A percentile compares a stretch with the other conserved stretches of the same genome.
These are phyloP conservation scores for Herpetospermum pedunculosum DNA, from an alignment of 306 rosid species.

Conservation along the genomic window DNA sequence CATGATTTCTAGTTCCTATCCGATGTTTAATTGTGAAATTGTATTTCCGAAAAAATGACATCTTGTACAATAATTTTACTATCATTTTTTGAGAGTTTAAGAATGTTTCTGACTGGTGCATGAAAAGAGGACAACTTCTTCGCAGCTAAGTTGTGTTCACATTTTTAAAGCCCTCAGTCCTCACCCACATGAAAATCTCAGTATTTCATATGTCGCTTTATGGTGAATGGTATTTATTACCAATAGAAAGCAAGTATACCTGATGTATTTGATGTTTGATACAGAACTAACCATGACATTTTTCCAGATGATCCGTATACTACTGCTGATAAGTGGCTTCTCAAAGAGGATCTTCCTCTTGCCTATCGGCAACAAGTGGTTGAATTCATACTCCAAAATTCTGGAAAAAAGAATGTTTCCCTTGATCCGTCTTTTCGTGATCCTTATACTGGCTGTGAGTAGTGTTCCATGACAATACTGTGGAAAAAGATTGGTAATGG, in stretches of 20 bases:
- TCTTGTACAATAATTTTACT: not conserved
- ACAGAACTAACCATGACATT: conserved; percentile 2
- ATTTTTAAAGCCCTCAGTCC: not conserved
- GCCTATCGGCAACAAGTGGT: conserved; percentile 87
- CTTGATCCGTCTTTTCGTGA: conserved; percentile 78
- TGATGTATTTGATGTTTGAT: not conserved
- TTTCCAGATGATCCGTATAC: conserved; percentile 76
- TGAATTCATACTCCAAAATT: conserved; percentile 83
- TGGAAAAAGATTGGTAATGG: too few relatives aligned
- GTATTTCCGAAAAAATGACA: not conserved
- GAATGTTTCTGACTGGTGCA: not conserved
- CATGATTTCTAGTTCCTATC: not conserved
- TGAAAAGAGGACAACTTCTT: not conserved
- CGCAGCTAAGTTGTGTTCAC: not conserved
- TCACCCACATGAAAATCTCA: not conserved
- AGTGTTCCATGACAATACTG: conserved; percentile 3
- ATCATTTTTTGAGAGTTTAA: not conserved
- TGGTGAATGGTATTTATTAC: not conserved
- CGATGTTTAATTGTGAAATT: not conserved
- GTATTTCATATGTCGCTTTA: not conserved
- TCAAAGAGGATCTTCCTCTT: conserved; percentile 78
- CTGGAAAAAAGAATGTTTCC: conserved; percentile 57
- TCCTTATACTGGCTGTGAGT: conserved; percentile 87
- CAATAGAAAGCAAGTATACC: not conserved
- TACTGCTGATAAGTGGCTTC: conserved; percentile 90